Conservation (phyloP, 768 basidiomycete genomes). For the Gelatoporia subvermispora region DNA sequence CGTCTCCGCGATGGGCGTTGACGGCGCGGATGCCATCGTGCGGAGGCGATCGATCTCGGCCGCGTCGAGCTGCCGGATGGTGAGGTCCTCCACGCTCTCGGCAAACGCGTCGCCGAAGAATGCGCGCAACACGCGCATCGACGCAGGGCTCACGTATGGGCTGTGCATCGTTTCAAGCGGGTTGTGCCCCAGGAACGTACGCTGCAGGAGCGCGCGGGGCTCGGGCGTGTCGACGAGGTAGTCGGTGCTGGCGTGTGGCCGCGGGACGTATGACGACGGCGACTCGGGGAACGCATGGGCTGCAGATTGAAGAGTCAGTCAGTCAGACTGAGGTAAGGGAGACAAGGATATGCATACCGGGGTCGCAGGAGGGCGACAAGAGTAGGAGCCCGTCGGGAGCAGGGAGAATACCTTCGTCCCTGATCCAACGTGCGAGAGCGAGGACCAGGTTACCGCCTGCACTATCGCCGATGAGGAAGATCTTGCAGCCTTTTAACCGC, state of each 20-base stretch:
- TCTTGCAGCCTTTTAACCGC: slow-evolving; percentile 23
- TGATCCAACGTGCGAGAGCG: slow-evolving; percentile 47
- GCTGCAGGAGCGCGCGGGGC: slow-evolving; percentile 45
- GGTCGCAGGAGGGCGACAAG: slow-evolving; percentile 38
- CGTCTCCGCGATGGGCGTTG: slow-evolving; percentile 12
- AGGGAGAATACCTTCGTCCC: slow-evolving; percentile 43
- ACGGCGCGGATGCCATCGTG: slow-evolving; percentile 16
- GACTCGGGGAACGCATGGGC: slow-evolving; percentile 46
- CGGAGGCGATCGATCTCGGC: slow-evolving; percentile 16
- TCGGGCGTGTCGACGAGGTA: slow-evolving; percentile 52
- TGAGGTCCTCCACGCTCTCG: slow-evolving; percentile 22
- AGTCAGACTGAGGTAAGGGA: slow-evolving; percentile 18
- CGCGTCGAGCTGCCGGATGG: slow-evolving; percentile 19
- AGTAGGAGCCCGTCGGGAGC: slow-evolving; percentile 42
- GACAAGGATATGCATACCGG: slow-evolving; percentile 20
- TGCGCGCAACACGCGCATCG: slow-evolving; percentile 26
- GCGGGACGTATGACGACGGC: slow-evolving; percentile 43
- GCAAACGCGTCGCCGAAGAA: slow-evolving; percentile 28
- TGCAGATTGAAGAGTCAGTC: slow-evolving; percentile 9
- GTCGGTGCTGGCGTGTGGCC: slow-evolving; percentile 44
- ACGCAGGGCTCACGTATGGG: slow-evolving; percentile 30
- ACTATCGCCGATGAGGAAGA: slow-evolving; percentile 50
- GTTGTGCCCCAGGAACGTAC: slow-evolving; percentile 47
- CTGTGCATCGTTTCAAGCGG: slow-evolving; percentile 29
- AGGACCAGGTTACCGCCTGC: slow-evolving; percentile 52